Percentiles rank a stretch among this genome's conserved stretches.
These are phyloP conservation scores for Kodamaea derodonti DNA, from an alignment of 1,139 yeast genomes.

Conservation along the genomic window DNA sequence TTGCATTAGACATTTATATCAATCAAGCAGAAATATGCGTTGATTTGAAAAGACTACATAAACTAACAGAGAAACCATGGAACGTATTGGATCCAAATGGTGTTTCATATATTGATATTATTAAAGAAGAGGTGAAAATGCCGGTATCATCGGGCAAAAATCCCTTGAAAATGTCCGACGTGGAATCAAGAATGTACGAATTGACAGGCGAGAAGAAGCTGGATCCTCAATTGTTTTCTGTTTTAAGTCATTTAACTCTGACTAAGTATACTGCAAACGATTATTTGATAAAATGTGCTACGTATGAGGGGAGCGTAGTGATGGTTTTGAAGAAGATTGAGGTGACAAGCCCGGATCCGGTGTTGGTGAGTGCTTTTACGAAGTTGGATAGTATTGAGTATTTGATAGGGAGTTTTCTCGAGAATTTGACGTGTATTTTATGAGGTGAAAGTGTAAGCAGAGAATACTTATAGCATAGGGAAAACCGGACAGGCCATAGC, in stretches of 20 bases:
- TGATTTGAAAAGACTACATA: constrained; percentile 37
- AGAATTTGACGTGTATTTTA: constrained; percentile 9
- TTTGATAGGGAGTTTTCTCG: constrained; percentile 24
- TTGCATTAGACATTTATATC: constrained; percentile 39
- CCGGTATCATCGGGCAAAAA: constrained; percentile 16
- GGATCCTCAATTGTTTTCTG: constrained; percentile 16
- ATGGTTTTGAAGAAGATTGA: constrained; percentile 42
- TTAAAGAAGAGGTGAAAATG: constrained; percentile 41
- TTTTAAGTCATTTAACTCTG: constrained; percentile 28
- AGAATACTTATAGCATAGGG: too few species aligned
- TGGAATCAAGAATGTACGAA: constrained; percentile 16
- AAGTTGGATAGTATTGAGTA: constrained; percentile 43
- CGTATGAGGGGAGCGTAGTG: constrained; percentile 39
- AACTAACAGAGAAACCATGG: constrained; percentile 43
- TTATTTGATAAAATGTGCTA: constrained; percentile 42
- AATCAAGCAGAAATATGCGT: constrained; percentile 45
- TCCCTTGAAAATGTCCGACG: constrained; percentile 19
- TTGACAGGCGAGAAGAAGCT: constrained; percentile 7
- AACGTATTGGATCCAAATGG: constrained; percentile 34
- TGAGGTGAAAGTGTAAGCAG: neutral
- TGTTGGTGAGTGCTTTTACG: constrained; percentile 41
- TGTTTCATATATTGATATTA: constrained; percentile 36
- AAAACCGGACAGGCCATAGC: too few species aligned
- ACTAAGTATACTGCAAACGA: constrained; percentile 37
- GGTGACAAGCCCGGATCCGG: constrained; percentile 43